Evolutionary conservation across 2,329 filamentous ascomycete species (phyloP).

Genomic region (Fusarium nanum): DNA sequence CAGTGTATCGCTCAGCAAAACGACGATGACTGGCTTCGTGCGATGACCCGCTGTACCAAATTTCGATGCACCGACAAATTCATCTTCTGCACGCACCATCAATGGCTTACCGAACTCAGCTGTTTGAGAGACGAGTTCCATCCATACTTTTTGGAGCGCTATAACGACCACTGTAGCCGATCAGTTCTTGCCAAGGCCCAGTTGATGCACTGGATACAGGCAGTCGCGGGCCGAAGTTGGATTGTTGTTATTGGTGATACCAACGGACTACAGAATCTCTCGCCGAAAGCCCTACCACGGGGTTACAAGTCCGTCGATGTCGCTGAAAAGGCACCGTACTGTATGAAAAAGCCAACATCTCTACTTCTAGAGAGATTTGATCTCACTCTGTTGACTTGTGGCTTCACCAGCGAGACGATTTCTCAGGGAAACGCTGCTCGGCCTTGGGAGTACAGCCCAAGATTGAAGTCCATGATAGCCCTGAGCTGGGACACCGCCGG

Average conservation of each 20-base stretch:
- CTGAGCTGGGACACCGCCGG: slow-evolving; percentile 25
- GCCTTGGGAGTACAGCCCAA: slow-evolving; percentile 28
- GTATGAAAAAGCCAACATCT: neutral
- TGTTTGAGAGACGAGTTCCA: slow-evolving; percentile 29
- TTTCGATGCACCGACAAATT: slow-evolving; percentile 29
- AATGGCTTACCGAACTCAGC: slow-evolving; percentile 34
- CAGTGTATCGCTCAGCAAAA: slow-evolving; percentile 35
- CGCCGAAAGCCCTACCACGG: neutral
- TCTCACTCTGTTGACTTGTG: slow-evolving; percentile 13
- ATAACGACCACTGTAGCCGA: slow-evolving; percentile 24
- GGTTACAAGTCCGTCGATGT: slow-evolving; percentile 6
- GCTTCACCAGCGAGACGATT: slow-evolving; percentile 7
- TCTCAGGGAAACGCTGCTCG: slow-evolving; percentile 24
- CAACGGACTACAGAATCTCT: neutral
- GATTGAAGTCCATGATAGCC: neutral
- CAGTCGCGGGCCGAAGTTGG: slow-evolving; percentile 17
- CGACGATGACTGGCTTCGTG: slow-evolving; percentile 11
- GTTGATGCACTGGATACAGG: slow-evolving; percentile 17
- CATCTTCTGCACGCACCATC: slow-evolving; percentile 24
- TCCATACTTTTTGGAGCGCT: neutral
- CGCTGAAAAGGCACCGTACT: slow-evolving; percentile 11
- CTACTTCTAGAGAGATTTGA: slow-evolving; percentile 3
- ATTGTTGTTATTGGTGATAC: slow-evolving; percentile 26
- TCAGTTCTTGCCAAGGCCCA: slow-evolving; percentile 31
- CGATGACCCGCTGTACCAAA: slow-evolving; percentile 29